Percentiles rank a stretch among this genome's conserved stretches.
phyloP scores from a whole-genome alignment of 73 alveolate species.

The Effrenium voratum region DNA sequence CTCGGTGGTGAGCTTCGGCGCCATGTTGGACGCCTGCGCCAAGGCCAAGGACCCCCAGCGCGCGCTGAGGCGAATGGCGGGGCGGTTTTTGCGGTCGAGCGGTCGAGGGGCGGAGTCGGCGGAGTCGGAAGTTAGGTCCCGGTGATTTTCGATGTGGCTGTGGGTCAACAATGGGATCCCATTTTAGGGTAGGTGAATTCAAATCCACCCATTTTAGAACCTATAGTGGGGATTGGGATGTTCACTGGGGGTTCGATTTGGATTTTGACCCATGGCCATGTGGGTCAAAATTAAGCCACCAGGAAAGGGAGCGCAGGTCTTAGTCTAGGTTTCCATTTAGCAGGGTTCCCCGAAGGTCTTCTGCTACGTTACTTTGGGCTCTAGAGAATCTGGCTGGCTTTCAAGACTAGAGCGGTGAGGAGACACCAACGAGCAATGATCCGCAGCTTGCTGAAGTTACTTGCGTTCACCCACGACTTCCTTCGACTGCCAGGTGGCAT shows the following conservation, averaged over 20 bases:
- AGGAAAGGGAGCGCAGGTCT: background rate
- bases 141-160: background rate
- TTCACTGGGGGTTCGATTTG: too few relatives aligned
- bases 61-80: background rate
- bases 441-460: background rate
- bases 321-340: background rate
- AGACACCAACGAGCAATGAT: background rate
- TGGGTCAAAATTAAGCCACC: too few relatives aligned
- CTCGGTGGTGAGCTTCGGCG: slow-evolving; percentile 57
- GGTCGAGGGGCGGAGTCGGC: background rate
- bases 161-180: background rate
- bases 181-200: background rate
- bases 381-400: background rate
- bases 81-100: background rate
- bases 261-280: too few relatives aligned
- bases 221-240: background rate
- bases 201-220: background rate
- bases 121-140: background rate
- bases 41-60: slow-evolving; percentile 16
- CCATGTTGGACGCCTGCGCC: slow-evolving; percentile 64
- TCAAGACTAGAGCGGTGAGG: background rate
- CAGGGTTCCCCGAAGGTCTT: background rate
- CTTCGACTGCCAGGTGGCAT: background rate
- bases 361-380: background rate
- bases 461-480: background rate